Conservation (phyloP, 768 basidiomycete species). For the Tricholoma bakamatsutake region DNA sequence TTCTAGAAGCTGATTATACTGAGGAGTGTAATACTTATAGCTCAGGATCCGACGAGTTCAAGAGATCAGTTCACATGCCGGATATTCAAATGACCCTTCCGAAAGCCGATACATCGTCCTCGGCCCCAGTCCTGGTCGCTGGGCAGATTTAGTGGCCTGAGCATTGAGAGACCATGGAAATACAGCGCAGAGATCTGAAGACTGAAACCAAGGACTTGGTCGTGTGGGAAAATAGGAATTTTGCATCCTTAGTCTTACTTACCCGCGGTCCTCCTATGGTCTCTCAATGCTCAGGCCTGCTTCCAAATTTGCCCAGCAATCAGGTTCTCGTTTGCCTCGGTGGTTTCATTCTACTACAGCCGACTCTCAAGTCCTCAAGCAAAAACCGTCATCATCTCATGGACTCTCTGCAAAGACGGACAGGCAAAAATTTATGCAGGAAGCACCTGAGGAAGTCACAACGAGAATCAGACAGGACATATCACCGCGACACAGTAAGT, state of each 20-base stretch:
- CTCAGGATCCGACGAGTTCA: neutral
- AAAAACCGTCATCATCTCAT: slow-evolving; percentile 7
- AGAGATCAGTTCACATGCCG: no score
- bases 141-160: no score
- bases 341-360: slow-evolving; percentile 24
- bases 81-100: neutral
- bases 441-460: slow-evolving; percentile 1
- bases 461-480: slow-evolving; percentile 2
- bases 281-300: slow-evolving; percentile 18
- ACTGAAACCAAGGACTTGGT: no score
- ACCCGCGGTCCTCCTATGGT: slow-evolving; percentile 14
- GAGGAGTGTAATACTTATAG: neutral
- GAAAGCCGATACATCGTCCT: neutral
- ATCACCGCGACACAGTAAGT: slow-evolving; percentile 9
- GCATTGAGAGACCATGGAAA: no score
- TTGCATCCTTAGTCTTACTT: no score
- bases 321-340: slow-evolving; percentile 25
- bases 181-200: no score
- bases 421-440: neutral
- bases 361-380: slow-evolving; percentile 15
- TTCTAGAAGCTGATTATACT: neutral
- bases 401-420: slow-evolving; percentile 2
- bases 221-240: no score
- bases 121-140: neutral
- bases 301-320: slow-evolving; percentile 13